Evolutionary conservation across 2,329 filamentous ascomycete species (phyloP).

Genomic region (Pseudogymnoascus sp.): DNA sequence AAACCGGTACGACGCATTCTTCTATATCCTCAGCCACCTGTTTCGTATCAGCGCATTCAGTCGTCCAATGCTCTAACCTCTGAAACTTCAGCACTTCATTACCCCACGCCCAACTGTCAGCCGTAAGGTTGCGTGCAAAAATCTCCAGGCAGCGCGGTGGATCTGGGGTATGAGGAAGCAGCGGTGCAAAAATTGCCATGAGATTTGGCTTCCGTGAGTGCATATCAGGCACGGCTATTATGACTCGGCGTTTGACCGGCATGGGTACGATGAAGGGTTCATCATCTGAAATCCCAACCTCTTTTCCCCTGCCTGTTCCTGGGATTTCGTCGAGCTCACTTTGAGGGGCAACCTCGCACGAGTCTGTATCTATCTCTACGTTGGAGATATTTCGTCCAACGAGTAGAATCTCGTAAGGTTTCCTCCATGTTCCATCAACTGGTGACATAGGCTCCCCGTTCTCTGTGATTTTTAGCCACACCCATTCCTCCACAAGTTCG

Average conservation of each 20-base stretch:
- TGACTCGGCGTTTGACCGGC: constrained; percentile 43
- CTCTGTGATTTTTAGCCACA: constrained; percentile 67
- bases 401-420: constrained; percentile 68
- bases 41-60: constrained; percentile 17
- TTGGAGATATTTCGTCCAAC: constrained; percentile 39
- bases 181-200: constrained; percentile 48
- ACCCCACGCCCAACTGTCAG: constrained; percentile 74
- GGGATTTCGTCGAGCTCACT: background rate
- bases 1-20: background rate
- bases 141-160: constrained; percentile 60
- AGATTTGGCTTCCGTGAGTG: constrained; percentile 75
- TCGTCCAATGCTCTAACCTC: constrained; percentile 45
- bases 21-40: background rate
- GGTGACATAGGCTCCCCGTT: constrained; percentile 57
- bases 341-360: background rate
- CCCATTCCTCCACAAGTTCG: constrained; percentile 61
- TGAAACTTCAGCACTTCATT: constrained; percentile 68
- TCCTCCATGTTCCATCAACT: constrained; percentile 56
- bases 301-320: background rate
- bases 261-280: constrained; percentile 20
- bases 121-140: constrained; percentile 66
- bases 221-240: constrained; percentile 64
- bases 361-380: background rate
- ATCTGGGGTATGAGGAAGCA: constrained; percentile 36
- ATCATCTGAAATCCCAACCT: constrained; percentile 21